phyloP scores from a whole-genome alignment of 345 rosid species.

The Cardiospermum halicacabum region DNA sequence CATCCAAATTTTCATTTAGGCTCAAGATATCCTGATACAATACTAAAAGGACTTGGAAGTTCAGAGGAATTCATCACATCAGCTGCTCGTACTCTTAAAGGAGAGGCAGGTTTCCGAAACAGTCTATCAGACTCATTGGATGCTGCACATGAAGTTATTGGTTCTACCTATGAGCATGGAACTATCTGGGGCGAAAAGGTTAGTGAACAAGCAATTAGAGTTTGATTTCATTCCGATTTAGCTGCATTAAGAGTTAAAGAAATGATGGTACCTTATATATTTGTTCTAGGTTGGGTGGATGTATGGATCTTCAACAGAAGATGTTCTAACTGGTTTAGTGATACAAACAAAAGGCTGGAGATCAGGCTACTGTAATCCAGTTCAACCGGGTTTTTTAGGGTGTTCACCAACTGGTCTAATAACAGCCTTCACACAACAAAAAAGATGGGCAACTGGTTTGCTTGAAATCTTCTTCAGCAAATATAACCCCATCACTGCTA shows the following conservation, averaged over 20 bases:
- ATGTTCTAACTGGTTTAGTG: conserved; percentile 38
- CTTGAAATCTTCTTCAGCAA: conserved; percentile 44
- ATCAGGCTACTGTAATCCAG: conserved; percentile 18
- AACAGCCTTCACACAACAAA: conserved; percentile 36
- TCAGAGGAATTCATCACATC: conserved; percentile 40
- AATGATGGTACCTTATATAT: no score
- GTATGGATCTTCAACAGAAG: conserved; percentile 62
- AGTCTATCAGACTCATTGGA: conserved; percentile 20
- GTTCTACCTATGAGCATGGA: conserved; percentile 40
- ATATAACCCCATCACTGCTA: conserved; percentile 32
- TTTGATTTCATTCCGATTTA: no score
- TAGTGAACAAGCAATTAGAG: no score
- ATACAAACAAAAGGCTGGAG: conserved; percentile 63
- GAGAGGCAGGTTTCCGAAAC: conserved; percentile 10
- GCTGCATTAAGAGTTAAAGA: no score
- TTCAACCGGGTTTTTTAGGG: conserved; percentile 57
- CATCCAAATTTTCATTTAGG: conserved; percentile 13
- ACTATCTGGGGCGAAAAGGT: conserved; percentile 60
- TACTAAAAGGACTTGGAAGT: conserved; percentile 35
- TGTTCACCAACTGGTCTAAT: conserved; percentile 44
- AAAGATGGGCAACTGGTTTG: conserved; percentile 62
- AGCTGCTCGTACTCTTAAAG: conserved; percentile 39
- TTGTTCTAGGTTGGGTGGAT: conserved; percentile 50
- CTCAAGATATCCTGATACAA: background rate
- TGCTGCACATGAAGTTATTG: conserved; percentile 39